These are phyloP conservation scores for Cladosporium cucumerinum DNA, from an alignment of 2,329 filamentous ascomycete genomes.

Conservation along the genomic window DNA sequence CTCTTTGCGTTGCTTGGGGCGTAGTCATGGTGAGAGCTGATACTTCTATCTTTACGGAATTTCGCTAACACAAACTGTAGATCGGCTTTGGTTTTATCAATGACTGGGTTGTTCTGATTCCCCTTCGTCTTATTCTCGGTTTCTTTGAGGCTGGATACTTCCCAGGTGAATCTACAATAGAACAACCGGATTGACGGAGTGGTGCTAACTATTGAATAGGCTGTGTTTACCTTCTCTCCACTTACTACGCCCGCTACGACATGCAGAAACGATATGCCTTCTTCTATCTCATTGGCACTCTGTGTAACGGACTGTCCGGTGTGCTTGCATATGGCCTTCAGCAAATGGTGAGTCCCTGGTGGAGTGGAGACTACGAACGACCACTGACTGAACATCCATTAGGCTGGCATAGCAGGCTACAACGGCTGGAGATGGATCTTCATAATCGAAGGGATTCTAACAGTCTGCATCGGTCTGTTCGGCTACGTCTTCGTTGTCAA, in stretches of 20 bases:
- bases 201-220: constrained; percentile 21
- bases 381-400: not conserved
- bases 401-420: constrained; percentile 23
- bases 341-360: constrained; percentile 29
- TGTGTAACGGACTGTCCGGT: constrained; percentile 48
- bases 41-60: not conserved
- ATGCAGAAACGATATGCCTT: constrained; percentile 28
- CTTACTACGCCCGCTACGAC: constrained; percentile 40
- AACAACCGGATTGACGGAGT: not conserved
- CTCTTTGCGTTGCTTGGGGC: constrained; percentile 55
- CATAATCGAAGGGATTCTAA: constrained; percentile 35
- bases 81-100: constrained; percentile 57
- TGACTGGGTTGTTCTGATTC: constrained; percentile 52
- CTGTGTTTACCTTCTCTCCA: constrained; percentile 67
- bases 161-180: constrained; percentile 21
- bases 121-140: constrained; percentile 58
- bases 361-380: rapidly evolving
- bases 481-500: constrained; percentile 16
- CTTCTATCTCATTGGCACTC: constrained; percentile 50
- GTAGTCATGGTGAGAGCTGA: constrained; percentile 52
- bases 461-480: constrained; percentile 12
- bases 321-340: constrained; percentile 39
- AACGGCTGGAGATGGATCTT: constrained; percentile 47
- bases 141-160: constrained; percentile 59
- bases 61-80: not conserved